These are phyloP conservation scores for Trypanosomatidae sp. DNA, from an alignment of 208 protist species.

Conservation along the genomic window DNA sequence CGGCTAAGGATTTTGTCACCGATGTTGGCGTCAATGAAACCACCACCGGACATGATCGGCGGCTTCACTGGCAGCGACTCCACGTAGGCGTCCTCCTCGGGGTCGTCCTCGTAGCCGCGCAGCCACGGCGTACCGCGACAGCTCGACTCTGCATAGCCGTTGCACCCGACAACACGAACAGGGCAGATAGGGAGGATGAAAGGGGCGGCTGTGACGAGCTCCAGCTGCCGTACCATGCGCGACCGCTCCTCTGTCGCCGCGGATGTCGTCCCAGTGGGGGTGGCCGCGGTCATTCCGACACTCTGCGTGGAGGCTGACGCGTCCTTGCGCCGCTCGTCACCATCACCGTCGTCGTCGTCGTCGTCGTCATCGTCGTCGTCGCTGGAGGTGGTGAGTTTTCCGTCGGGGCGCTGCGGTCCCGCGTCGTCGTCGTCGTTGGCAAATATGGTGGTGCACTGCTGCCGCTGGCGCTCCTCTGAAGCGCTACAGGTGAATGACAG, in stretches of 20 bases:
- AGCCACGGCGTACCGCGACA: slow-evolving; percentile 63
- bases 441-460: slow-evolving; percentile 6
- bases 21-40: slow-evolving; percentile 44
- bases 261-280: slow-evolving; percentile 9
- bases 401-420: not conserved
- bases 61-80: slow-evolving; percentile 39
- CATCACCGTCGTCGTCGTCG: not conserved
- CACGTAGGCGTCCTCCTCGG: slow-evolving; percentile 55
- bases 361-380: slow-evolving; percentile 9
- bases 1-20: slow-evolving; percentile 51
- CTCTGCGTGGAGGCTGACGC: not conserved
- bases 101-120: slow-evolving; percentile 44
- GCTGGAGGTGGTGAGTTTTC: not conserved
- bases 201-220: slow-evolving; percentile 20
- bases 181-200: slow-evolving; percentile 47
- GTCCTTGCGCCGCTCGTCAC: not conserved
- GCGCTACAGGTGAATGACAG: slow-evolving; percentile 2
- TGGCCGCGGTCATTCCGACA: not conserved
- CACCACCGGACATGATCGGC: slow-evolving; percentile 40
- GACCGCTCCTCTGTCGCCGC: slow-evolving; percentile 8
- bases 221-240: slow-evolving; percentile 28
- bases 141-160: slow-evolving; percentile 30
- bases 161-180: slow-evolving; percentile 56
- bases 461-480: not conserved
- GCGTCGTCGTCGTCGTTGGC: not conserved